phyloP scores from a whole-genome alignment of 2,329 filamentous ascomycete species.

The Didymella keratinophila region DNA sequence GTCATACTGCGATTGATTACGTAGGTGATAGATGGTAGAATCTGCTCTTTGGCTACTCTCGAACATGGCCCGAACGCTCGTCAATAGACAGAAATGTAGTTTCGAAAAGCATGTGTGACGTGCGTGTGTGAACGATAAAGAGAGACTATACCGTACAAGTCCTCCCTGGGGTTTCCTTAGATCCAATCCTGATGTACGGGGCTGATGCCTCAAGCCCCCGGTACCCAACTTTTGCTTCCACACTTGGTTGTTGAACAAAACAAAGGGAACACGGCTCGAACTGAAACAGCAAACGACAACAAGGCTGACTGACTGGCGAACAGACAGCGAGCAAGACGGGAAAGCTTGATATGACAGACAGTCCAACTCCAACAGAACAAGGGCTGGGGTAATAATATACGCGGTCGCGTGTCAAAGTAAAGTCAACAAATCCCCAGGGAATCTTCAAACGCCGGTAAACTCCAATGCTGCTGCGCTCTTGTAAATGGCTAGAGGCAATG shows the following conservation, averaged over 20 bases:
- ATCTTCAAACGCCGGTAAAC: constrained; percentile 46
- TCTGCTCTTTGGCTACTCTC: not conserved
- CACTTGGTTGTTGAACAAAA: constrained; percentile 1
- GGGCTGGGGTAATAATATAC: constrained; percentile 18
- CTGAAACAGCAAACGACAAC: constrained; percentile 1
- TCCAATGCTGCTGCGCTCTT: constrained; percentile 52
- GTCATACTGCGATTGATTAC: constrained; percentile 17
- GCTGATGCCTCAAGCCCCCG: constrained; percentile 5
- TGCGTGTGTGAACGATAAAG: constrained; percentile 16
- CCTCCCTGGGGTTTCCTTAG: constrained; percentile 2
- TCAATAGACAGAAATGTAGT: not conserved
- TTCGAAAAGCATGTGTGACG: not conserved
- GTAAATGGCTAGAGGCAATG: constrained; percentile 47
- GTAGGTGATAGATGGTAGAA: constrained; percentile 14
- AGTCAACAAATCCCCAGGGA: constrained; percentile 31
- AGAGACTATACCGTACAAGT: constrained; percentile 37
- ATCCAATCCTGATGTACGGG: constrained; percentile 10
- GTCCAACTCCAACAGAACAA: constrained; percentile 11
- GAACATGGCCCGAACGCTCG: not conserved
- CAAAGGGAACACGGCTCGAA: not conserved
- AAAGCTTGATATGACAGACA: constrained; percentile 15
- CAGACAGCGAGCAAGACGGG: not conserved
- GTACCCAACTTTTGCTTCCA: constrained; percentile 28
- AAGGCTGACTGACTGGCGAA: constrained; percentile 2
- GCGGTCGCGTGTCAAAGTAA: constrained; percentile 9